A percentile compares a stretch with the other conserved stretches of the same genome.
Conservation (phyloP, 2,329 filamentous ascomycete species). For the Teratosphaeria destructans region DNA sequence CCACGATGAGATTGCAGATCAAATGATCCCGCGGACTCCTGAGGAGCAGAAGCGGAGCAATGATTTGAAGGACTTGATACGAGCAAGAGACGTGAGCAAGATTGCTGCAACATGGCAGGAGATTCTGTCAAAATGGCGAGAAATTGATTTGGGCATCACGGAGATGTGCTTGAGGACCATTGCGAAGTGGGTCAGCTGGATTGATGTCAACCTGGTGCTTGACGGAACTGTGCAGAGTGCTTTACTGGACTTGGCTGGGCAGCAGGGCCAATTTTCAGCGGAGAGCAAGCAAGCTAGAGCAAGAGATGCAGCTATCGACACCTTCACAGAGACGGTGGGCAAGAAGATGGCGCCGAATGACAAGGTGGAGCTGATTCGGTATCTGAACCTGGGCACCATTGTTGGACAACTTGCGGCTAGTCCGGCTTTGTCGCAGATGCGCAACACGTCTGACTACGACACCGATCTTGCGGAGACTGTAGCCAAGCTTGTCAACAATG, state of each 20-base stretch:
- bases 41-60: constrained; percentile 77
- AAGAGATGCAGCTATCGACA: constrained; percentile 83
- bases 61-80: constrained; percentile 81
- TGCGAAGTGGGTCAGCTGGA: constrained; percentile 97
- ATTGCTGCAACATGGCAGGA: constrained; percentile 87
- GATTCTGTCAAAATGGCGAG: constrained; percentile 67
- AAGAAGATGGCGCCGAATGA: constrained; percentile 96
- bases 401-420: constrained; percentile 77
- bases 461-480: constrained; percentile 91
- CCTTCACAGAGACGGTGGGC: constrained; percentile 87
- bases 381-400: constrained; percentile 78
- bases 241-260: constrained; percentile 79
- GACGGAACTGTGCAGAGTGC: constrained; percentile 78
- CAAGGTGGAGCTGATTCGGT: constrained; percentile 88
- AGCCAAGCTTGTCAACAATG: constrained; percentile 88
- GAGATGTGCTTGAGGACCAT: constrained; percentile 87
- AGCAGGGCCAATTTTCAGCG: constrained; percentile 47
- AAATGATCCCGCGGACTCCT: constrained; percentile 67
- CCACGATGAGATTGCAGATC: constrained; percentile 94
- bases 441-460: constrained; percentile 79
- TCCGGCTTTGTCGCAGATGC: constrained; percentile 66
- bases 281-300: constrained; percentile 59
- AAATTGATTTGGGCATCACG: constrained; percentile 57
- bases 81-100: constrained; percentile 77
- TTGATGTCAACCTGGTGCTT: constrained; percentile 87